Evolutionary conservation across 169 alveolate species (phyloP), one percentile per base, ranked within the genome.

Genomic region (Plasmodium adleri): DNA sequence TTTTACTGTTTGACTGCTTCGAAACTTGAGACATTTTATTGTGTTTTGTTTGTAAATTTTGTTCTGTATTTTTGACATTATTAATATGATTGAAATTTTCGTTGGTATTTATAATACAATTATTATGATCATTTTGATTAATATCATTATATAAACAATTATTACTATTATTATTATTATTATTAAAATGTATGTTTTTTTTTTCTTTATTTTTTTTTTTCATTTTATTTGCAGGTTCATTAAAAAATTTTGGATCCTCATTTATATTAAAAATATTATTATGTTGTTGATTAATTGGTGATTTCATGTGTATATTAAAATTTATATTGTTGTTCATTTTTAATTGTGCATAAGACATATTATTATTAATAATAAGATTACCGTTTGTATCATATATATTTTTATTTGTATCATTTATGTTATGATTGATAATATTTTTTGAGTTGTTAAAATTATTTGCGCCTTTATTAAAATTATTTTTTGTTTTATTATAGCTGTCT

Each of bases 71-170:
- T 15, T 59, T 59, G 26, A 8, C 9, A 17, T 59, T 59, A 59
- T 17, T 59, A 45, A 8, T 59, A 59, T 59, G 15, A n/a, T 59
- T 17, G 28, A 15, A 15, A 59, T 15, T 59, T 15, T n/a, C 9
- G 17, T 17, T 59, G 28, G 0, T 59, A 59, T 59, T 59, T 0
- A 12, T 59, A 59, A 15, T 59, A 24, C 10, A 15, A n/a, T n/a
- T 59, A n/a, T 59, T 59, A 24, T 17, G n/a, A 59, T 59, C 20
- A 59, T 59, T 59, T 15, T 59, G n/a, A 59, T 59, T 59, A 17
- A 15, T 59, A 17, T 17, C 20, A 3, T 17, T 59, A 59, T 5
- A n/a, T 59, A 8, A n/a, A 17, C 20, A n/a, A 15, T 17, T 59
- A 17, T n/a, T 17, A n/a, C 8, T 59, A 59, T 59, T 59, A 17